These are phyloP conservation scores for Corylus americana DNA, from an alignment of 306 rosid genomes.

Conservation along the genomic window DNA sequence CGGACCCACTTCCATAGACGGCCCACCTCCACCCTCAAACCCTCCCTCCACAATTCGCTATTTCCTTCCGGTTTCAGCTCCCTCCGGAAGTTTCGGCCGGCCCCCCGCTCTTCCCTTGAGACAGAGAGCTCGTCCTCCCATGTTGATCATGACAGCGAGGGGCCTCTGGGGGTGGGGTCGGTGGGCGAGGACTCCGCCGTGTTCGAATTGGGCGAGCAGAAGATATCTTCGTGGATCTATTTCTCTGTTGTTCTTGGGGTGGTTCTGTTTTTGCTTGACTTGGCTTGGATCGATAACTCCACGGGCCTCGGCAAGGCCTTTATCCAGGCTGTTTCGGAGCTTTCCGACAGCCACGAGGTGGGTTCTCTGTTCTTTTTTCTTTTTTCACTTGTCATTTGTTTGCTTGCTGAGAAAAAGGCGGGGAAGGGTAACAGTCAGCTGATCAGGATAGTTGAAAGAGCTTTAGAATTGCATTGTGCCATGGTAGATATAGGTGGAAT, in stretches of 20 bases:
- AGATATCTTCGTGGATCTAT: slow-evolving; percentile 67
- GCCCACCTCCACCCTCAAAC: background rate
- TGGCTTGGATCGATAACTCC: slow-evolving; percentile 75
- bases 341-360: slow-evolving; percentile 79
- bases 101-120: slow-evolving; percentile 41
- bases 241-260: slow-evolving; percentile 61
- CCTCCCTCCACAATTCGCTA: background rate
- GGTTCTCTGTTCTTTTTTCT: background rate
- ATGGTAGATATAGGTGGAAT: background rate
- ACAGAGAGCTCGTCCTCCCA: background rate
- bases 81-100: slow-evolving; percentile 19
- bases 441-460: background rate
- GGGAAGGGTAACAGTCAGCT: background rate
- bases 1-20: slow-evolving; percentile 6
- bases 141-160: slow-evolving; percentile 16
- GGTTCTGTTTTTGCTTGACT: slow-evolving; percentile 64
- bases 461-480: background rate
- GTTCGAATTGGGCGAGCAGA: slow-evolving; percentile 64
- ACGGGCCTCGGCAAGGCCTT: slow-evolving; percentile 69
- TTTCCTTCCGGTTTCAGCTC: background rate
- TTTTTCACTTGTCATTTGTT: background rate
- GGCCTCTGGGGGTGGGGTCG: slow-evolving; percentile 6
- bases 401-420: background rate
- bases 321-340: slow-evolving; percentile 57
- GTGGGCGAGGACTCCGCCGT: slow-evolving; percentile 83